These are phyloP conservation scores for Dipteronia dyeriana DNA, from an alignment of 345 rosid species.

Conservation along the genomic window DNA sequence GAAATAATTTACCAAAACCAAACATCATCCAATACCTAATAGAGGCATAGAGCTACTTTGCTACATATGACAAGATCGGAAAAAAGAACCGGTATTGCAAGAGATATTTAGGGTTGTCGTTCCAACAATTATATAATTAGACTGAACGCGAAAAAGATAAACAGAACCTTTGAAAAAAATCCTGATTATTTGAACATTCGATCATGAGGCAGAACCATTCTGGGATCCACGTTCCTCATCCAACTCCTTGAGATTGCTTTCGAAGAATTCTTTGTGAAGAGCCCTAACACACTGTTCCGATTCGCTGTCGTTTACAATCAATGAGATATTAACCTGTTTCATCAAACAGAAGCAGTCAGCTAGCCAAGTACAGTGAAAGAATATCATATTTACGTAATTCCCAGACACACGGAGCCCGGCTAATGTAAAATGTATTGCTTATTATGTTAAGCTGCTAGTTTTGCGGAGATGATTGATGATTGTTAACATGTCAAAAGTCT, in stretches of 20 bases:
- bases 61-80: background rate
- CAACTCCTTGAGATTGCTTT: slow-evolving; percentile 52
- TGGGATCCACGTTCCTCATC: slow-evolving; percentile 23
- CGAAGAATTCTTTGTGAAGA: slow-evolving; percentile 78
- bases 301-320: slow-evolving; percentile 81
- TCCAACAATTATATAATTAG: too few relatives aligned
- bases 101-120: background rate
- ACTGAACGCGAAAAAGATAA: too few relatives aligned
- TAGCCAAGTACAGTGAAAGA: background rate
- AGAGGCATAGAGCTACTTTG: background rate
- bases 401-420: background rate
- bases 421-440: background rate
- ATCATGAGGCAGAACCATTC: slow-evolving; percentile 41
- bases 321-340: slow-evolving; percentile 81
- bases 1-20: too few relatives aligned
- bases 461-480: too few relatives aligned
- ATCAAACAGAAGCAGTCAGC: background rate
- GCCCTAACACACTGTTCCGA: slow-evolving; percentile 85
- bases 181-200: background rate
- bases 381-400: background rate
- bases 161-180: background rate
- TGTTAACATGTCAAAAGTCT: too few relatives aligned
- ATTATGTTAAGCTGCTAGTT: too few relatives aligned
- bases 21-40: background rate
- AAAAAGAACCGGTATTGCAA: background rate